Base-by-base conservation (phyloP, 2,329 filamentous ascomycete genomes). In the Diaporthe sp. region DNA sequence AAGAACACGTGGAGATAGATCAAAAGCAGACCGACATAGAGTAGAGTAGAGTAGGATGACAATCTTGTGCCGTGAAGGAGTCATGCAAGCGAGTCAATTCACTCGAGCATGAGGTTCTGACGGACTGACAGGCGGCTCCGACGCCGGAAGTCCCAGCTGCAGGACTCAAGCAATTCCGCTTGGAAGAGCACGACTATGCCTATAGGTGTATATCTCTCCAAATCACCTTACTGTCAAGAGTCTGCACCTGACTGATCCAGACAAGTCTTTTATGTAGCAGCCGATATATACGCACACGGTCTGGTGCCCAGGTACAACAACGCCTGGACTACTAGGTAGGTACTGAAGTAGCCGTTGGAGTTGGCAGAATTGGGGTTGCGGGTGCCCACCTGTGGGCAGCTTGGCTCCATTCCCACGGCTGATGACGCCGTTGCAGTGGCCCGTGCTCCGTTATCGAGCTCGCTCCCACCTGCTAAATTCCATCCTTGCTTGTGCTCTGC, bases 401-500 rank as follows among this genome's bases (percentile, higher is more conserved):
- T 44, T 60, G 67, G 42, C 12, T 20, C 73, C 55, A 39, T 39
- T 25, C 31, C n/a, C 65, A 20, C 17, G 53, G 55, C 13, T 42
- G 71, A 73, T 73, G 71, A 73, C 71, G 71, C 71, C 31, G 57
- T 55, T 22, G 0, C 17, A 42, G 22, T 73, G 71, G 71, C 71
- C 71, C 71, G 71, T 73, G 71, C 71, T 42, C 58, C 37, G 8
- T 31, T 53, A n/a, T 39, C 71, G 25, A 67, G 55, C 53, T 60
- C 39, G 58, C 71, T 72, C 42, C 42, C 42, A 72, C 65, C 31
- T 55, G 65, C 65, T 39, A 55, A 55, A 22, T 70, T 70, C 47
- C 58, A 72, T 72, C 63, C 74, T 72, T 76, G 74, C 63, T 51
- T 42, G 53, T 60, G 63, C 53, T 55, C 57, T 65, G 53, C 60